phyloP scores from a whole-genome alignment of 176 grass and related monocot species.

The Avena insularis region DNA sequence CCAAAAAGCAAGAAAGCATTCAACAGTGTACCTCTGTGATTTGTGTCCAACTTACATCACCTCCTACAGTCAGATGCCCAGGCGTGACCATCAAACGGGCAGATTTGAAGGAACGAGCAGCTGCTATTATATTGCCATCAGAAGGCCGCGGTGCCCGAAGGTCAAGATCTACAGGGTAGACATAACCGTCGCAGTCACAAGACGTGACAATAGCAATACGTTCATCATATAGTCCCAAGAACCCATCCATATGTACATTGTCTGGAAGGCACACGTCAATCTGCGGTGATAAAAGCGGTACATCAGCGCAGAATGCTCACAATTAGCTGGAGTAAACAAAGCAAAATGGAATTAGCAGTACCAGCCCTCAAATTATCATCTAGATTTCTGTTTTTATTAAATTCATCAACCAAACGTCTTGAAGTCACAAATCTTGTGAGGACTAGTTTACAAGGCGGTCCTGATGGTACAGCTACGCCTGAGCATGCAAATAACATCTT shows the following conservation, averaged over 20 bases:
- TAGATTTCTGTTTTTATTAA: background rate
- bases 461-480: background rate
- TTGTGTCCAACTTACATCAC: background rate
- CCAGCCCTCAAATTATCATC: slow-evolving; percentile 40
- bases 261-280: background rate
- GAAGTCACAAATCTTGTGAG: slow-evolving; percentile 45
- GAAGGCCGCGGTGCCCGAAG: background rate
- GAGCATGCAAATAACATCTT: slow-evolving; percentile 18
- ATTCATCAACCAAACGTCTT: slow-evolving; percentile 3
- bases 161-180: background rate
- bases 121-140: background rate
- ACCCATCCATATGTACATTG: background rate
- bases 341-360: background rate
- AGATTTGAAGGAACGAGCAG: background rate
- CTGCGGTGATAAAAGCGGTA: slow-evolving; percentile 11
- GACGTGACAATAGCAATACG: slow-evolving; percentile 12
- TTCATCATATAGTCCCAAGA: slow-evolving; percentile 42
- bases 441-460: background rate
- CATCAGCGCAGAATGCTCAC: background rate
- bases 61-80: background rate
- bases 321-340: background rate
- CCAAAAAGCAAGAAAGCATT: background rate
- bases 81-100: background rate
- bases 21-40: background rate
- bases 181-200: background rate